Base-by-base conservation (phyloP, 2,329 filamentous ascomycete genomes). In the Colletotrichum abscissum region DNA sequence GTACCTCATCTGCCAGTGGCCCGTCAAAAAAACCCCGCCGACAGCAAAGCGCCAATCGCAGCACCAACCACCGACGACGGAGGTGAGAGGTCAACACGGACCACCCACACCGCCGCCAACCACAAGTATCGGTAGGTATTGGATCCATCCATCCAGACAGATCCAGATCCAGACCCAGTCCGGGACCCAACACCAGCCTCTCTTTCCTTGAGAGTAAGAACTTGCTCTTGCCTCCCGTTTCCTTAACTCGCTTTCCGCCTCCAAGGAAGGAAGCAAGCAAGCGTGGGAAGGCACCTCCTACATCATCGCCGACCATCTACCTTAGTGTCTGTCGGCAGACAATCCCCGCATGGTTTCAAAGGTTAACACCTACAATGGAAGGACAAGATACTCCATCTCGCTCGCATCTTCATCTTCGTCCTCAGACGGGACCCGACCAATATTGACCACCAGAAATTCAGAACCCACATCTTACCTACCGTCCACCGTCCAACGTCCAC, bases 81-180 rank as follows among this genome's bases (percentile, higher is more conserved):
- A 35, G 46, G 54, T 56, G 22, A 6, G n/a, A 22, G 35, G 24
- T 26, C 19, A 19, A 42, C 67, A 67, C 63, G 63, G 67, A 52
- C 67, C 63, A 60, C 62, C 62, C 24, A 56, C 66, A 63, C 57
- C 42, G 42, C 42, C 42, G 42, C 42, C 42, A 30, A 57, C 67
- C 60, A 63, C 38, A 62, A 42, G 38, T 42, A 42, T 42, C 14
- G 14, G 38, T n/a, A 49, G 42, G 42, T n/a, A 49, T 49, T 49
- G 42, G 42, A 49, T 49, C 42, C 19, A 46, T 49, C 19, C 19
- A 46, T 46, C 42, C 42, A 46, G 38, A 42, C 38, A 42, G 42
- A 49, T 49, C 42, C 42, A 49, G 42, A 49, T n/a, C 42, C 42
- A 49, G 19, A n/a, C 38, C 38, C 7, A 49, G 42, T 19, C 42